phyloP scores from a whole-genome alignment of 306 rosid genomes.

The Ceratonia siliqua region DNA sequence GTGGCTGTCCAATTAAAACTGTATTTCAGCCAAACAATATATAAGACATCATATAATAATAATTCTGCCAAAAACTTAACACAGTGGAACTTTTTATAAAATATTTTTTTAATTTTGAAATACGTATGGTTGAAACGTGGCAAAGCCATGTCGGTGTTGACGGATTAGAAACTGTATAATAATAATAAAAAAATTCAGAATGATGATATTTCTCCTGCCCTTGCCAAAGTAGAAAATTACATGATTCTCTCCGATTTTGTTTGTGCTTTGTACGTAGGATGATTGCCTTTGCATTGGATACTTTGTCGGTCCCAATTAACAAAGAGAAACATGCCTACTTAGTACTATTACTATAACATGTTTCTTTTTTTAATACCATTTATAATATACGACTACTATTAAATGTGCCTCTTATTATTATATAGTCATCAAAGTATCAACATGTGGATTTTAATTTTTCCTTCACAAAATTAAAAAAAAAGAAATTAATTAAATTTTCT shows the following conservation, averaged over 20 bases:
- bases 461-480: neutral
- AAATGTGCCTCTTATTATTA: neutral
- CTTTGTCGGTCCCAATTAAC: constrained; percentile 39
- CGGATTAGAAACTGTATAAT: constrained; percentile 21
- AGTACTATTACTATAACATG: neutral
- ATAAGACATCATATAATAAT: too few species aligned
- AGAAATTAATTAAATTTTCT: neutral
- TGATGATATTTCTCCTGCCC: constrained; percentile 11
- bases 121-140: too few species aligned
- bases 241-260: constrained; percentile 36
- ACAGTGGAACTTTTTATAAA: too few species aligned
- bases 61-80: too few species aligned
- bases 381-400: neutral
- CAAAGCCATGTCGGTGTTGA: constrained; percentile 26
- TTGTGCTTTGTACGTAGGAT: constrained; percentile 31
- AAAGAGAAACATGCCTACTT: neutral
- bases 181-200: too few species aligned
- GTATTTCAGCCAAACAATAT: too few species aligned
- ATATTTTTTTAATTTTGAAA: too few species aligned
- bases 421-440: neutral
- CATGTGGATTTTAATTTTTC: neutral
- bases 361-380: neutral
- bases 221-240: constrained; percentile 20
- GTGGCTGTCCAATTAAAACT: too few species aligned
- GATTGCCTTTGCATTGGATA: constrained; percentile 37